phyloP scores from a whole-genome alignment of 108 stramenopile genomes.

The Pseudonitzschia pungens region DNA sequence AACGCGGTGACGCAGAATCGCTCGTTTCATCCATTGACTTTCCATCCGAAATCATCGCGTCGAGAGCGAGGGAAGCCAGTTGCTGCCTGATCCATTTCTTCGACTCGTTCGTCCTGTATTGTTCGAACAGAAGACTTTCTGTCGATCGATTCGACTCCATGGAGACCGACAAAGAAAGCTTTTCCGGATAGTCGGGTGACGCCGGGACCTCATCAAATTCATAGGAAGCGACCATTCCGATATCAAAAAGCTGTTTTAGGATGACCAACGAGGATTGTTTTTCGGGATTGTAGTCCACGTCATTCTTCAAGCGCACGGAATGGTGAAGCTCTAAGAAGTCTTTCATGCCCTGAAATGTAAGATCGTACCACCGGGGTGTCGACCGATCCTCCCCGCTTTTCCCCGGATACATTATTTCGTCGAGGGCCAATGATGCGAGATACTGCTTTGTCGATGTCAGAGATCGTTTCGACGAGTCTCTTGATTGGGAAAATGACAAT shows the following conservation, averaged over 20 bases:
- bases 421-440: conserved; percentile 33
- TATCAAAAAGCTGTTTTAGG: conserved; percentile 49
- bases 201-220: conserved; percentile 22
- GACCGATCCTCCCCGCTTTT: neutral
- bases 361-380: neutral
- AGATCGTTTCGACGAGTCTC: neutral
- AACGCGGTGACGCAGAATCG: neutral
- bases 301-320: neutral
- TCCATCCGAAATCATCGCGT: neutral
- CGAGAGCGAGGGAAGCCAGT: conserved; percentile 31
- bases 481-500: neutral
- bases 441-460: conserved; percentile 13
- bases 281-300: conserved; percentile 22
- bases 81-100: conserved; percentile 27
- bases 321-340: neutral
- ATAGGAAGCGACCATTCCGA: conserved; percentile 24
- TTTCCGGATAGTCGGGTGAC: neutral
- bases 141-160: neutral
- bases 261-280: conserved; percentile 39
- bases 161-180: neutral
- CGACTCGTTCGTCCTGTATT: conserved; percentile 10
- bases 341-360: neutral
- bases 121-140: conserved; percentile 19
- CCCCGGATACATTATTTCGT: conserved; percentile 24
- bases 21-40: neutral